Evolutionary conservation across 2,329 filamentous ascomycete species (phyloP), one percentile per base, ranked within the genome.

Genomic region (Fusarium lateritium): DNA sequence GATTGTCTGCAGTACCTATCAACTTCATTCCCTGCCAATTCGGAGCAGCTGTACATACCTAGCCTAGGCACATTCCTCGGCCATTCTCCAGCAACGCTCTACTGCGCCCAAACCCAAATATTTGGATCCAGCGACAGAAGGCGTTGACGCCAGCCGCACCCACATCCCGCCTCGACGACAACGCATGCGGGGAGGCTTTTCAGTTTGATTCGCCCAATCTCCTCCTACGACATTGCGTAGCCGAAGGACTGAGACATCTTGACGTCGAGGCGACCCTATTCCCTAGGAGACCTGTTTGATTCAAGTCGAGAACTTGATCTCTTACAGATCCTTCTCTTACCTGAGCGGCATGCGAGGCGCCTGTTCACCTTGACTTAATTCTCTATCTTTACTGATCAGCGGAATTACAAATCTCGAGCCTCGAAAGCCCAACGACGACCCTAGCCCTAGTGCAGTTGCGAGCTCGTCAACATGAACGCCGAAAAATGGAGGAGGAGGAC

Each of bases 401-500:
- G 52, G 43, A 49, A 51, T 36, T 54, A 14, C 19, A 46, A 58
- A 46, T 17, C 49, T 50, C 45, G 40, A 53, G 47, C 26, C 36
- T 60, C 28, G 31, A 69, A 51, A 47, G 24, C 21, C 43, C n/a
- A 55, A 22, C 49, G 38, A 47, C 56, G 15, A 62, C 39, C 46
- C 31, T 31, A 19, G n/a, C 28, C 7, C 45, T 40, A 36, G 33
- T 51, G 40, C 21, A 36, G 53, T 36, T 22, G 31, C 44, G 53
- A 65, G 33, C 44, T 43, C 21, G 40, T 36, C 55, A 62, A 54
- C 43, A 80, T 79, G 76, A 76, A 70, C 47, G 63, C 73, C 53
- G 78, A 80, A 24, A 76, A 74, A 51, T 79, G 78, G 77, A 80
- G 75, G 70, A 75, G 78, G 66, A 77, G 67, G 69, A 75, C 78